Percentiles rank a stretch among this genome's conserved stretches.
Evolutionary conservation across 768 basidiomycete genomes (phyloP).

Genomic region (Rossbeevera mucosa): DNA sequence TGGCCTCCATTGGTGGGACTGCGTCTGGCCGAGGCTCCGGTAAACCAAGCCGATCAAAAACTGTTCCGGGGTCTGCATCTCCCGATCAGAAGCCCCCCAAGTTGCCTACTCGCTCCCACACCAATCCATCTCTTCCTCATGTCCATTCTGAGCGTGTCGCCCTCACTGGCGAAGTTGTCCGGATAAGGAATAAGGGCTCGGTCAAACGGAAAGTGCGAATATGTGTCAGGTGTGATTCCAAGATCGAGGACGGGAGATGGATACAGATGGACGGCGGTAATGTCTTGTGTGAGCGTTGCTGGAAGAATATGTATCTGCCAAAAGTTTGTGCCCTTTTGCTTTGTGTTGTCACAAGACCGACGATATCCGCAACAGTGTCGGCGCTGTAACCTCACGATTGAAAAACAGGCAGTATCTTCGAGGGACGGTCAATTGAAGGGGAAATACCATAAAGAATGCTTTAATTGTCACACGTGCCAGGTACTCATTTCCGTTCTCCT

Average conservation of each 20-base stretch:
- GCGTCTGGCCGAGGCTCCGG: constrained; percentile 18
- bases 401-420: constrained; percentile 86
- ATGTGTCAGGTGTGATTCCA: constrained; percentile 66
- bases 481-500: constrained; percentile 35
- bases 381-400: constrained; percentile 80
- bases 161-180: constrained; percentile 24
- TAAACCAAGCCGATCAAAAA: constrained; percentile 46
- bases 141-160: constrained; percentile 29
- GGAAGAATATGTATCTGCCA: constrained; percentile 95
- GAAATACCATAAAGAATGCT: constrained; percentile 91
- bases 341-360: constrained; percentile 1
- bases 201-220: constrained; percentile 34
- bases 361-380: constrained; percentile 56
- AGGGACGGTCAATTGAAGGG: constrained; percentile 93
- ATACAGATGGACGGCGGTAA: constrained; percentile 70
- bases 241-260: constrained; percentile 79
- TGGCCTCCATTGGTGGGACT: constrained; percentile 26
- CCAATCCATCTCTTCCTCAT: constrained; percentile 40
- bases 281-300: constrained; percentile 84
- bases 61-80: constrained; percentile 42
- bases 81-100: constrained; percentile 48
- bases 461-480: constrained; percentile 81
- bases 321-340: constrained; percentile 48
- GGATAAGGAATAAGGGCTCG: constrained; percentile 31
- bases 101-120: constrained; percentile 52